Conservation (phyloP, 139 green algal genomes). For the Auxenochlorella protothecoides region DNA sequence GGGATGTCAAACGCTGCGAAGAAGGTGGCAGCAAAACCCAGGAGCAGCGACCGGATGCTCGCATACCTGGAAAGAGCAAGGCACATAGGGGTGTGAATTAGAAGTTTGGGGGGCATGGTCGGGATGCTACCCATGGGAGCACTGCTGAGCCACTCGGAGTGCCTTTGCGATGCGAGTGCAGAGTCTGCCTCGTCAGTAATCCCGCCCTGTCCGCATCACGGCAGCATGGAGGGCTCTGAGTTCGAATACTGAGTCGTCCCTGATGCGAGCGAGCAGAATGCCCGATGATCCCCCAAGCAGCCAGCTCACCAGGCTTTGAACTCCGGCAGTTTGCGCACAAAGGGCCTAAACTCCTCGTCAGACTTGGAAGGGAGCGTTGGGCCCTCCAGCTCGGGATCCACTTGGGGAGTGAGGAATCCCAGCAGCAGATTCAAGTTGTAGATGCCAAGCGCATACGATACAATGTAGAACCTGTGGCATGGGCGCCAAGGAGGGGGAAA, state of each 20-base stretch:
- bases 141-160: too few relatives aligned
- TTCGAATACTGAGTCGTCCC: too few relatives aligned
- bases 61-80: slow-evolving; percentile 49
- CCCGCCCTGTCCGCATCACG: too few relatives aligned
- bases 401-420: slow-evolving; percentile 86
- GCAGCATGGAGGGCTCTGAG: too few relatives aligned
- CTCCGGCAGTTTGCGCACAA: slow-evolving; percentile 91
- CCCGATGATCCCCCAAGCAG: too few relatives aligned
- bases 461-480: slow-evolving; percentile 82
- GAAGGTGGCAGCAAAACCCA: slow-evolving; percentile 85
- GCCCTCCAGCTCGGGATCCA: slow-evolving; percentile 73
- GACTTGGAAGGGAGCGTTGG: slow-evolving; percentile 80
- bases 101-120: neutral
- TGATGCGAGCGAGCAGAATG: too few relatives aligned
- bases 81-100: neutral
- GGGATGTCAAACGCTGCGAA: slow-evolving; percentile 93
- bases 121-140: neutral
- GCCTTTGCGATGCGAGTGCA: too few relatives aligned
- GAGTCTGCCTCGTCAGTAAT: too few relatives aligned
- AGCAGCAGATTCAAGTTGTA: slow-evolving; percentile 97
- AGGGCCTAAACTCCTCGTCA: slow-evolving; percentile 95
- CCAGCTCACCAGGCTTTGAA: slow-evolving; percentile 96
- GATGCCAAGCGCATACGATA: slow-evolving; percentile 95
- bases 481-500: neutral
- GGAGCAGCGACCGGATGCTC: slow-evolving; percentile 63